Evolutionary conservation across 495 filamentous ascomycete species (phyloP).

Genomic region (Elasticomyces elasticus): DNA sequence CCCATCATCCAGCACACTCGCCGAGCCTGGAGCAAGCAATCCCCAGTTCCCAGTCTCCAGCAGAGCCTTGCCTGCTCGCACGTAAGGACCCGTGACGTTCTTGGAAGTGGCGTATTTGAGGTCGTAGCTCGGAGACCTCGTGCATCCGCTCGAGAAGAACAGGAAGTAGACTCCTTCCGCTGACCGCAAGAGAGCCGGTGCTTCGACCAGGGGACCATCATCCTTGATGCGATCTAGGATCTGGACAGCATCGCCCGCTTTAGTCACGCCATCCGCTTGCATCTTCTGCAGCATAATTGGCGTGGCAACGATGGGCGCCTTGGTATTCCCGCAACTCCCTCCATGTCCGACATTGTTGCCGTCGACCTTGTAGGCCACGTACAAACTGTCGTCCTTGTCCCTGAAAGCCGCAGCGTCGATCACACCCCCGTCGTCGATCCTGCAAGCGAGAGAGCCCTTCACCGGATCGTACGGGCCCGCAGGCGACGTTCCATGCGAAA

Average conservation of each 20-base stretch:
- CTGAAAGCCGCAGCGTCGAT: conserved; percentile 23
- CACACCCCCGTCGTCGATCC: conserved; percentile 21
- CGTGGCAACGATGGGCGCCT: conserved; percentile 18
- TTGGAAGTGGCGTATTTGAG: conserved; percentile 20
- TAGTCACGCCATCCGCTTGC: conserved; percentile 12
- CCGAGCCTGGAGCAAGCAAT: conserved; percentile 8
- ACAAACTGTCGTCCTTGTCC: conserved; percentile 27
- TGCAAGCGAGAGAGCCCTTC: conserved; percentile 22
- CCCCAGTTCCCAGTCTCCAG: conserved; percentile 8
- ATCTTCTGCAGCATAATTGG: conserved; percentile 25
- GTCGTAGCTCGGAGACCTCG: conserved; percentile 18
- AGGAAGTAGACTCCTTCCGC: conserved; percentile 20
- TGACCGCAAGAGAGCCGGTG: conserved; percentile 13
- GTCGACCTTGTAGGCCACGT: conserved; percentile 40
- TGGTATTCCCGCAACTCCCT: conserved; percentile 22
- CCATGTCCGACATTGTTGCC: conserved; percentile 24
- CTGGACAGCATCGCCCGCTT: conserved; percentile 7
- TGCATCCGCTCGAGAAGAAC: conserved; percentile 24
- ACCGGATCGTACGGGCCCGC: conserved; percentile 24
- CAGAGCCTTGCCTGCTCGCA: background rate
- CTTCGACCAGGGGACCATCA: conserved; percentile 24
- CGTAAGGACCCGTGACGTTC: conserved; percentile 21
- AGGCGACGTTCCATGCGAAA: conserved; percentile 3
- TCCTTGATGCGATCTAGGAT: conserved; percentile 10
- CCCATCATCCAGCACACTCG: conserved; percentile 3